Evolutionary conservation across 768 basidiomycete genomes (phyloP), one percentile per base, ranked within the genome.

Genomic region (Tricholoma saponaceum): DNA sequence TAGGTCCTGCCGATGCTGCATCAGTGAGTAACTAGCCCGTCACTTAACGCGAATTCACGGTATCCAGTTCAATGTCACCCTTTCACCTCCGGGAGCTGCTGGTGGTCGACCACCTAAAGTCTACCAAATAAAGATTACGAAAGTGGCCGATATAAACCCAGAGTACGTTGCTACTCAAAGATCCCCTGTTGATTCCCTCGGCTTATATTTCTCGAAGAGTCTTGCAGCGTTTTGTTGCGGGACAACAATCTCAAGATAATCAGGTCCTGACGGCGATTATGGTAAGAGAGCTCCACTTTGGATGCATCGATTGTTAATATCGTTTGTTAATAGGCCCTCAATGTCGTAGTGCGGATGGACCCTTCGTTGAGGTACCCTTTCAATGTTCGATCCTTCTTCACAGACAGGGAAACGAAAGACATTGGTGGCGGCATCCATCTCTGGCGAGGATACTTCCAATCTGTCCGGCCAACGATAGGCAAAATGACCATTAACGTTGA

Each of bases 391-490:
- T 89, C 87, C 0, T 91, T 92, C 70, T 92, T 86, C 67, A 87
- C 86, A 0, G 70, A 80, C 22, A 67, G 71, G 1, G 87, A 83
- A 52, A 78, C 72, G 8, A 78, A 74, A 47, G 63, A 70, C 26
- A 75, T 90, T 23, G 86, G 89, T 0, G 66, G 68, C 0, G 90
- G 91, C 0, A 76, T 92, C 3, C 79, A 83, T 13, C 76, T 90
- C 0, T 89, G 89, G 89, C 78, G 90, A 3, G 90, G 90, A 0
- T 90, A 88, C 55, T 92, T 92, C 70, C 90, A 92, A 66, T 88
- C 86, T 0, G 79, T 90, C 12, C 78, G 90, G 20, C 89, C 90
- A 3, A 82, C 81, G 0, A 77, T 84, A 16, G 83, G 83, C 0
- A 73, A 74, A 0, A 79, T 92, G 63, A 68, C 90, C 25, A 74